phyloP scores from a whole-genome alignment of 805 yeast genomes.

The Priceomyces fermenticarens region DNA sequence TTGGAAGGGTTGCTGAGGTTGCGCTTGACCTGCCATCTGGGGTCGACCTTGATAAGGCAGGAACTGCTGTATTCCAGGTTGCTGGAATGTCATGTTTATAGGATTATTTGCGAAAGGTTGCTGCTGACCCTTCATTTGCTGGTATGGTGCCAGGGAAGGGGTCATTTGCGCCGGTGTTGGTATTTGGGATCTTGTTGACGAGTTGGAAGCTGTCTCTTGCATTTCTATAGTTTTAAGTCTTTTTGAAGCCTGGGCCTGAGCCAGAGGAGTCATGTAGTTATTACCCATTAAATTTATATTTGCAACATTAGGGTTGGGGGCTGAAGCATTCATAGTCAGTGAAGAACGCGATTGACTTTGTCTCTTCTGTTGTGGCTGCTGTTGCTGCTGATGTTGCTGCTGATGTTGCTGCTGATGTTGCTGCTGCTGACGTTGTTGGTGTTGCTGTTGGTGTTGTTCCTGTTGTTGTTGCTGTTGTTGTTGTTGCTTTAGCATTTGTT shows the following conservation, averaged over 20 bases:
- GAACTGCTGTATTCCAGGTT: constrained; percentile 1
- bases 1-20: constrained; percentile 1
- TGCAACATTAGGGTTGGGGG: constrained; percentile 7
- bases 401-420: constrained; percentile 12
- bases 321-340: constrained; percentile 6
- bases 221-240: constrained; percentile 17
- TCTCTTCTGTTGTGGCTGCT: constrained; percentile 8
- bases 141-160: constrained; percentile 1
- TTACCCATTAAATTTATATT: constrained; percentile 8
- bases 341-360: constrained; percentile 1
- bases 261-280: constrained; percentile 9
- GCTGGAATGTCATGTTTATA: constrained; percentile 12
- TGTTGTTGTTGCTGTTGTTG: constrained; percentile 17
- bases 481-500: constrained; percentile 26
- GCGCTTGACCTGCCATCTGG: background rate
- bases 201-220: constrained; percentile 8
- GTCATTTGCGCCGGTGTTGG: constrained; percentile 14
- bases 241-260: constrained; percentile 15
- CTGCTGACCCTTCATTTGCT: constrained; percentile 5
- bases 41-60: background rate
- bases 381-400: constrained; percentile 9
- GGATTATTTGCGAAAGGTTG: constrained; percentile 11
- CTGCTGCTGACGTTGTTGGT: constrained; percentile 5
- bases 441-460: constrained; percentile 3
- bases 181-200: constrained; percentile 12